These are phyloP conservation scores for Spiromastix sp. DNA, from an alignment of 2,329 filamentous ascomycete genomes.

Conservation along the genomic window DNA sequence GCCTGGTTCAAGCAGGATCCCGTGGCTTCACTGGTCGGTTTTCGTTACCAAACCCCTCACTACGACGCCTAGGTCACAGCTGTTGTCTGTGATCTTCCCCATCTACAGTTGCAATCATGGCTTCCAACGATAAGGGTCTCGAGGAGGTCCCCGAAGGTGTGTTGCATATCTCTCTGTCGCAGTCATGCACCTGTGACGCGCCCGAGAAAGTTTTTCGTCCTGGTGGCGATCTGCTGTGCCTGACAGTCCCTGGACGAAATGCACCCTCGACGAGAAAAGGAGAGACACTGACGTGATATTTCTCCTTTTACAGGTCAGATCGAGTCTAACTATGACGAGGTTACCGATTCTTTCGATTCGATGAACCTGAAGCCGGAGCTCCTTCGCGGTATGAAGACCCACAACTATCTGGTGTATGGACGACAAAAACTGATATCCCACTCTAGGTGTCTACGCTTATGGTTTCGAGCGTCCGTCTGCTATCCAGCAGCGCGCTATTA, in stretches of 20 bases:
- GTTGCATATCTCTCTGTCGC: conserved; percentile 29
- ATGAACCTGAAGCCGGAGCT: conserved; percentile 97
- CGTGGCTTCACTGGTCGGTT: conserved; percentile 23
- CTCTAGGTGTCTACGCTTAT: conserved; percentile 89
- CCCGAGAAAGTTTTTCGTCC: not conserved
- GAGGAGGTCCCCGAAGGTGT: conserved; percentile 94
- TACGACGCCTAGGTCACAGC: conserved; percentile 54
- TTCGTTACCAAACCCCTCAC: conserved; percentile 10
- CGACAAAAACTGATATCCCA: too few relatives aligned
- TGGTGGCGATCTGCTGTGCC: conserved; percentile 3
- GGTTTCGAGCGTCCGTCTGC: conserved; percentile 99
- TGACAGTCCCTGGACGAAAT: too few relatives aligned
- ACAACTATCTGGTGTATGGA: too few relatives aligned
- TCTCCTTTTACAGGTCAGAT: conserved; percentile 68
- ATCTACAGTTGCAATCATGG: conserved; percentile 77
- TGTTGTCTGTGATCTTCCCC: conserved; percentile 59
- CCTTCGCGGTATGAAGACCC: conserved; percentile 64
- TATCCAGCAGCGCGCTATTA: conserved; percentile 99
- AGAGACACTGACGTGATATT: too few relatives aligned
- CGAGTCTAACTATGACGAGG: conserved; percentile 99
- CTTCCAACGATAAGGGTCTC: conserved; percentile 86
- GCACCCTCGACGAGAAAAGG: too few relatives aligned
- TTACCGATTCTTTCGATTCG: conserved; percentile 96
- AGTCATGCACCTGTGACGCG: not conserved
- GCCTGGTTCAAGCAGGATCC: conserved; percentile 20